Evolutionary conservation across 352 stramenopile genomes (phyloP).

Genomic region (Pythium diclinum): DNA sequence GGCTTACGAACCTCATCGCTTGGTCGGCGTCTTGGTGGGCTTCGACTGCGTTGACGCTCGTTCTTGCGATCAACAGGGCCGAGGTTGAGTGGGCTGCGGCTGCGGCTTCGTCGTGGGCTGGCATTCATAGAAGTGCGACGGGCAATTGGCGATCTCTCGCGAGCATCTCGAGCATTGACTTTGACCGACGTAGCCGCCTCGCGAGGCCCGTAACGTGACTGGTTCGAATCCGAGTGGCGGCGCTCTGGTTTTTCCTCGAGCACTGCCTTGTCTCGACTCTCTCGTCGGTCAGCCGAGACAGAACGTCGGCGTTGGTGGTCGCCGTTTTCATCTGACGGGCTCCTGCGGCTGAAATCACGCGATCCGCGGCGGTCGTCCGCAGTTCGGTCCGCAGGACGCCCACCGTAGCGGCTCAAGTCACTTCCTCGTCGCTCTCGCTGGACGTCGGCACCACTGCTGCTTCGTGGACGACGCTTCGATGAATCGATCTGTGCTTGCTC

Average conservation of each 20-base stretch:
- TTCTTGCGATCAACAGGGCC: neutral
- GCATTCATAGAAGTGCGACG: neutral
- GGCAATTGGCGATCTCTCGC: neutral
- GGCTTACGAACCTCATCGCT: neutral
- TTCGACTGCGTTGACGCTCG: slow-evolving; percentile 1
- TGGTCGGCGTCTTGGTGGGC: slow-evolving; percentile 1
- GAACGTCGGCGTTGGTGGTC: slow-evolving; percentile 21
- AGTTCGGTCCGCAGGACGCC: neutral
- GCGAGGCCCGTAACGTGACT: slow-evolving; percentile 15
- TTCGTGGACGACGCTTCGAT: slow-evolving; percentile 25
- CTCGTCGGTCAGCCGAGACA: slow-evolving; percentile 8
- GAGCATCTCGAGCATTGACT: slow-evolving; percentile 1
- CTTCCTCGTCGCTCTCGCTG: neutral
- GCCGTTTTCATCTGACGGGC: neutral
- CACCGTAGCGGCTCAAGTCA: slow-evolving; percentile 10
- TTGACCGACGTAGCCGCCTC: neutral
- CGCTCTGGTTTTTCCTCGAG: neutral
- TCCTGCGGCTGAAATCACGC: slow-evolving; percentile 1
- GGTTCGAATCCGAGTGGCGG: slow-evolving; percentile 14
- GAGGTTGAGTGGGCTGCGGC: neutral
- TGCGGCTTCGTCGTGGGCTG: slow-evolving; percentile 3
- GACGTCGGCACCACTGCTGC: slow-evolving; percentile 16
- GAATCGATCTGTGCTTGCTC: slow-evolving; percentile 56
- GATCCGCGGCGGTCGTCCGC: slow-evolving; percentile 7
- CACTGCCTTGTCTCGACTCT: slow-evolving; percentile 12